Base-by-base conservation (phyloP, 805 yeast genomes). In the Myxozyma udenii region DNA sequence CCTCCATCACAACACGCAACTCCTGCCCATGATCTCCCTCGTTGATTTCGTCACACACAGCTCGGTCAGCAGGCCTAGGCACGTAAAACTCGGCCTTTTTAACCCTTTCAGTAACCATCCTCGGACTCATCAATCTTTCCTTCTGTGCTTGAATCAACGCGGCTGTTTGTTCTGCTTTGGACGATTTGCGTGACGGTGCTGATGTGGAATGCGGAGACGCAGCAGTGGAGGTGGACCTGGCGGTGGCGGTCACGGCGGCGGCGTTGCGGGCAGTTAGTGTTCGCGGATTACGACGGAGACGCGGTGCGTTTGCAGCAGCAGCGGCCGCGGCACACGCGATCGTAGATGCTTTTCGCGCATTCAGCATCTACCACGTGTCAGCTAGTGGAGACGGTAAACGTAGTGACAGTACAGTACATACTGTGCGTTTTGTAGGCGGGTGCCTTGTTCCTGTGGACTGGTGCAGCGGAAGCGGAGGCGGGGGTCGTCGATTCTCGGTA, bases 231-330 rank as follows among this genome's bases (percentile, higher is more conserved):
- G 18, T 14, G 11, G 32, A 14, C 11, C 26, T 22, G 9, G n/a
- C 33, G 22, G 18, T 7, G n/a, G 41, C 41, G 33, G 39, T 26
- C 6, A 36, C 24, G n/a, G 43, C 39, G 18, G 43, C 52, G 28
- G 35, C 35, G 23, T 48, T 44, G 39, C 43, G 47, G 3, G 44
- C 44, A 3, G 48, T 44, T n/a, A 28, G 22, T 6, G 52, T 35
- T 11, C 41, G n/a, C 9, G 24, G 33, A 28, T 28, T 9, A 9
- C 33, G 33, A n/a, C n/a, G n/a, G n/a, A n/a, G n/a, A n/a, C n/a
- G n/a, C n/a, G n/a, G n/a, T n/a, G n/a, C n/a, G n/a, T n/a, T n/a
- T n/a, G n/a, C n/a, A n/a, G n/a, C n/a, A n/a, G n/a, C n/a, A n/a
- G 40, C n/a, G 36, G 4, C n/a, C 49, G 21, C 22, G 44, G 18